Evolutionary conservation across 1,284 basidiomycete species (phyloP).

Genomic region (Bondarzewia mesenterica): DNA sequence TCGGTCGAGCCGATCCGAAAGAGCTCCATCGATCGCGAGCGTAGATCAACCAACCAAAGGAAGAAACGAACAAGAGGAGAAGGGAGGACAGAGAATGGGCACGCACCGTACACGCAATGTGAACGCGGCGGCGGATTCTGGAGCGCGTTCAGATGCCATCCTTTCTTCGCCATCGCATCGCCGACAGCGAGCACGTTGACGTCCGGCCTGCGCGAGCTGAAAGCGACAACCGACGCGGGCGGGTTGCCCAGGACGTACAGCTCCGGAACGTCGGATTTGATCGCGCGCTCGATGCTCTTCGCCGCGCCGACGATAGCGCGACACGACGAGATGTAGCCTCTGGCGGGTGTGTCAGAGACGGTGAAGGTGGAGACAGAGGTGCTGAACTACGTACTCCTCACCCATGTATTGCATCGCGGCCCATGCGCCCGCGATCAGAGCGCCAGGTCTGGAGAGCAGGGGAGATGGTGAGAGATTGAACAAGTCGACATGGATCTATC

Average conservation of each 20-base stretch:
- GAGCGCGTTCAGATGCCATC: constrained; percentile 90
- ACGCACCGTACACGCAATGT: constrained; percentile 89
- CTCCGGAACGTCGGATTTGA: constrained; percentile 66
- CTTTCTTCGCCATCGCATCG: constrained; percentile 77
- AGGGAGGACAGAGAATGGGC: too few species aligned
- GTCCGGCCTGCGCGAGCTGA: constrained; percentile 50
- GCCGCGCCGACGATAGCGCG: constrained; percentile 73
- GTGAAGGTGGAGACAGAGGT: background rate
- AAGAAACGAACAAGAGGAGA: too few species aligned
- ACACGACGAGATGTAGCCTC: constrained; percentile 90
- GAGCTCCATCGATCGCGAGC: too few species aligned
- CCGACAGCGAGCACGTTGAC: constrained; percentile 83
- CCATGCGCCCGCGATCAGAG: constrained; percentile 93
- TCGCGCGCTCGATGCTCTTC: constrained; percentile 57
- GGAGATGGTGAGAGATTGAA: background rate
- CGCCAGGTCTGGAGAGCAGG: constrained; percentile 61
- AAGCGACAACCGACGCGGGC: constrained; percentile 86
- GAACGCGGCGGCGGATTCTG: constrained; percentile 75
- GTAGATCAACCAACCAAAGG: too few species aligned
- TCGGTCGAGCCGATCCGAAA: too few species aligned
- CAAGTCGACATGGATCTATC: too few species aligned
- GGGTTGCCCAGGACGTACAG: constrained; percentile 86
- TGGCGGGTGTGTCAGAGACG: constrained; percentile 27
- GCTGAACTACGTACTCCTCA: constrained; percentile 45
- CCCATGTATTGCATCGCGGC: constrained; percentile 94